phyloP scores from a whole-genome alignment of 2,329 filamentous ascomycete species.

The Ambrosiella beaveri region DNA sequence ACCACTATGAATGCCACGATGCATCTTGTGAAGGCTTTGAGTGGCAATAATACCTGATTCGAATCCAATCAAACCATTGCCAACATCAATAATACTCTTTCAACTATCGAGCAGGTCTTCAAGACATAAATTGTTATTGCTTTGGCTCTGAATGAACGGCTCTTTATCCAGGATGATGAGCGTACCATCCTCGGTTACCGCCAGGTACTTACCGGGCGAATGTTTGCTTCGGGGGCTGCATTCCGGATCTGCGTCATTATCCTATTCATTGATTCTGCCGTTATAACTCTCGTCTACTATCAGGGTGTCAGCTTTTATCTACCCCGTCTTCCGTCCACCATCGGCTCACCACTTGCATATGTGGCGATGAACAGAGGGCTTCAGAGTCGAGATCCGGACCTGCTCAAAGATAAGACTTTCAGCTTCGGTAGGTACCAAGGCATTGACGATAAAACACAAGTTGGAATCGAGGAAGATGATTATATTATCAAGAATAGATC shows the following conservation, averaged over 20 bases:
- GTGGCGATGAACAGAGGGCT: conserved; percentile 30
- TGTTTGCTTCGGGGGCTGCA: conserved; percentile 31
- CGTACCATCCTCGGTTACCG: not conserved
- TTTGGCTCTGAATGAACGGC: too few species aligned
- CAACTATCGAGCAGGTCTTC: too few species aligned
- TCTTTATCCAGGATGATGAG: too few species aligned
- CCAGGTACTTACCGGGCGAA: conserved; percentile 20
- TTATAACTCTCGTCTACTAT: conserved; percentile 27
- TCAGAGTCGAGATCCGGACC: not conserved
- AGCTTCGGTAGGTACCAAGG: conserved; percentile 35
- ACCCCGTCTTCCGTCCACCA: conserved; percentile 32
- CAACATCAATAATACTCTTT: too few species aligned
- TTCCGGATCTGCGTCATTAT: conserved; percentile 29
- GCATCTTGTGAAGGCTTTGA: too few species aligned
- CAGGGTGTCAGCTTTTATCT: conserved; percentile 26
- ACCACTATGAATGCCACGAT: too few species aligned
- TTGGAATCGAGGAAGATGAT: conserved; percentile 33
- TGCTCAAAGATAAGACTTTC: not conserved
- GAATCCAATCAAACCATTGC: too few species aligned
- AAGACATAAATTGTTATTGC: too few species aligned
- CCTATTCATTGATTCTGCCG: conserved; percentile 26
- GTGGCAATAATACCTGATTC: too few species aligned
- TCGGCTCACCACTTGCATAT: conserved; percentile 30
- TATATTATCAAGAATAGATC: not conserved
- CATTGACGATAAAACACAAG: conserved; percentile 27